These are phyloP conservation scores for Phyllosticta capitalensis DNA, from an alignment of 2,329 filamentous ascomycete species.

Conservation along the genomic window DNA sequence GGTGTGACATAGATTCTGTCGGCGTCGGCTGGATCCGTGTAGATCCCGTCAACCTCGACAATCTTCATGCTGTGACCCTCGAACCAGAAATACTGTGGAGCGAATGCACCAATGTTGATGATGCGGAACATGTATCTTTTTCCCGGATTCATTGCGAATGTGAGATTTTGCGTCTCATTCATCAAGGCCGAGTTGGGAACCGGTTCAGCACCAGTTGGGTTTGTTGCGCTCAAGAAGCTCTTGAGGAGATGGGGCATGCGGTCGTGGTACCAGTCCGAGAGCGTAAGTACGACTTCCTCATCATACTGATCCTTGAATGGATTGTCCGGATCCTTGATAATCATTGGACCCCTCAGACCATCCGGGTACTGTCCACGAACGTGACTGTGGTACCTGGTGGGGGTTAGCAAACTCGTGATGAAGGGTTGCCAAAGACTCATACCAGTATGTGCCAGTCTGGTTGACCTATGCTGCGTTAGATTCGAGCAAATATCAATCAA, in stretches of 20 bases:
- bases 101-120: slow-evolving; percentile 61
- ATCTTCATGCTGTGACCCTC: slow-evolving; percentile 57
- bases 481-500: background rate
- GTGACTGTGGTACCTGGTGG: slow-evolving; percentile 54
- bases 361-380: slow-evolving; percentile 55
- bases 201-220: slow-evolving; percentile 53
- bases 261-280: slow-evolving; percentile 68
- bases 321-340: slow-evolving; percentile 53
- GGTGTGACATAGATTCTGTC: slow-evolving; percentile 57
- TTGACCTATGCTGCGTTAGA: slow-evolving; percentile 29
- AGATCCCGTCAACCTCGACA: slow-evolving; percentile 62
- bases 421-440: background rate
- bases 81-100: slow-evolving; percentile 61
- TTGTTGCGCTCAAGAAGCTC: slow-evolving; percentile 38
- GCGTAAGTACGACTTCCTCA: slow-evolving; percentile 53
- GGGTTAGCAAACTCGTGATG: background rate
- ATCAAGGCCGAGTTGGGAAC: slow-evolving; percentile 56
- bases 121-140: slow-evolving; percentile 57
- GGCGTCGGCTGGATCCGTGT: slow-evolving; percentile 50
- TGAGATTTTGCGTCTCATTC: slow-evolving; percentile 48
- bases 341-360: slow-evolving; percentile 56
- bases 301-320: slow-evolving; percentile 45
- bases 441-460: slow-evolving; percentile 47
- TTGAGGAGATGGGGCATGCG: slow-evolving; percentile 36
- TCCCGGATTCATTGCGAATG: slow-evolving; percentile 38